Base-by-base conservation (phyloP, 1,284 basidiomycete genomes). In the Boletus chippewaensis region DNA sequence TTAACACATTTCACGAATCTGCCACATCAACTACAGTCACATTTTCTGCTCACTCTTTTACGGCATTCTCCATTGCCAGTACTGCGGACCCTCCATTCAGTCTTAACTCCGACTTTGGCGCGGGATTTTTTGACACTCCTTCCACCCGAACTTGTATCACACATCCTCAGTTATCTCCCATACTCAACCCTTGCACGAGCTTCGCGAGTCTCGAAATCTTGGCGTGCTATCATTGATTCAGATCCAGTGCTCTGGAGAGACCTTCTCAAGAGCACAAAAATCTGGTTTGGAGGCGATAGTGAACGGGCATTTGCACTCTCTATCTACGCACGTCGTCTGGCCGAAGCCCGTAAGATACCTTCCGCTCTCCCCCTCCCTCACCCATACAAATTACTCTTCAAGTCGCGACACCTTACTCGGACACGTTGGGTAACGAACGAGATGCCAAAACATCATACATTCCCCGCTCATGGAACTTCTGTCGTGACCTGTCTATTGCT, bases 401-500 rank as follows among this genome's bases (percentile, higher is more conserved):
- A 91, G 67, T 89, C 86, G 2, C 80, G 91, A 32, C 81, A 87
- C 61, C 76, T 91, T 39, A 88, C 87, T 16, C 79, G 81, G 11
- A 82, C 79, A 26, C 83, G 85, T 42, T 92, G 90, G 87, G 77
- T 87, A 20, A 75, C 76, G 45, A 84, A 85, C 60, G 77, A 79
- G n/a, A 78, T 83, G 53, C 84, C 86, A 2, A 83, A 79, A 54
- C 87, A 90, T 54, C 75, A 84, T 47, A 84, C 83, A 4, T 94
- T 96, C 71, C 76, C 85, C 5, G 92, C 92, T 7, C 90, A 94
- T 59, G 91, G 91, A 2, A 83, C 83, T 40, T 86, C 86, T 39
- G 94, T 96, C 51, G 91, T 97, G 58, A 97, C 94, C 29, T 95
- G 92, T 69, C 79, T 96, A 45, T 81, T 96, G 62, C 92, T 97